Conservation (phyloP, 1,139 yeast genomes). For the Ogataea hybrid region DNA sequence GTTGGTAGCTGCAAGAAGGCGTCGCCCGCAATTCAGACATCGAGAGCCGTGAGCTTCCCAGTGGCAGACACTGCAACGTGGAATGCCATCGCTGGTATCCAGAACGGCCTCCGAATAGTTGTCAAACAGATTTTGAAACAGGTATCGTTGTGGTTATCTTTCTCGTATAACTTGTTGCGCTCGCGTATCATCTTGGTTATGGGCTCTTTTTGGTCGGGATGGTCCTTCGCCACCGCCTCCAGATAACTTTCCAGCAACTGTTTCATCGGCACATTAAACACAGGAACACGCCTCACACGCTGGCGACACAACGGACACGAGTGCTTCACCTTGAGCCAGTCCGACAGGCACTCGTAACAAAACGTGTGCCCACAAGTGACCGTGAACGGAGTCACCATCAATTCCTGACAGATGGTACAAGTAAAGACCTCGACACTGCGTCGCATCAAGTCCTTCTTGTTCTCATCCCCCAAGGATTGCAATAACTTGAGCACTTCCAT, state of each 20-base stretch:
- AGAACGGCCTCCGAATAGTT: conserved; percentile 47
- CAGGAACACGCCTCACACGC: conserved; percentile 40
- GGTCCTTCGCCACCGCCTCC: conserved; percentile 27
- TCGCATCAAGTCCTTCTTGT: conserved; percentile 9
- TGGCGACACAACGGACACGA: conserved; percentile 83
- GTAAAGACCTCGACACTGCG: conserved; percentile 19
- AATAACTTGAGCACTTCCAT: conserved; percentile 8
- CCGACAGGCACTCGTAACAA: conserved; percentile 51
- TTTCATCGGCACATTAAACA: conserved; percentile 25
- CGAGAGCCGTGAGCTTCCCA: conserved; percentile 54
- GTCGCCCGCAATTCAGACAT: conserved; percentile 21
- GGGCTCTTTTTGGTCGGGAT: conserved; percentile 12
- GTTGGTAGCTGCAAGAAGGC: conserved; percentile 10
- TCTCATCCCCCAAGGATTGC: conserved; percentile 5
- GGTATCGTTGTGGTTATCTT: conserved; percentile 8
- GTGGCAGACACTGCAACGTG: conserved; percentile 75
- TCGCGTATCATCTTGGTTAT: conserved; percentile 9
- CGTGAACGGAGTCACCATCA: conserved; percentile 28
- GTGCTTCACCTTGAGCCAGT: conserved; percentile 68
- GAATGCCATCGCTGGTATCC: conserved; percentile 73
- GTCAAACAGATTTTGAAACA: conserved; percentile 40
- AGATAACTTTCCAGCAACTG: conserved; percentile 20
- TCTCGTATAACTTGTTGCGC: conserved; percentile 10
- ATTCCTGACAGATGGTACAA: conserved; percentile 30
- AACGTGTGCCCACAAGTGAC: conserved; percentile 30